Base-by-base conservation (phyloP, 805 yeast genomes). In the Yarrowia sp. region DNA sequence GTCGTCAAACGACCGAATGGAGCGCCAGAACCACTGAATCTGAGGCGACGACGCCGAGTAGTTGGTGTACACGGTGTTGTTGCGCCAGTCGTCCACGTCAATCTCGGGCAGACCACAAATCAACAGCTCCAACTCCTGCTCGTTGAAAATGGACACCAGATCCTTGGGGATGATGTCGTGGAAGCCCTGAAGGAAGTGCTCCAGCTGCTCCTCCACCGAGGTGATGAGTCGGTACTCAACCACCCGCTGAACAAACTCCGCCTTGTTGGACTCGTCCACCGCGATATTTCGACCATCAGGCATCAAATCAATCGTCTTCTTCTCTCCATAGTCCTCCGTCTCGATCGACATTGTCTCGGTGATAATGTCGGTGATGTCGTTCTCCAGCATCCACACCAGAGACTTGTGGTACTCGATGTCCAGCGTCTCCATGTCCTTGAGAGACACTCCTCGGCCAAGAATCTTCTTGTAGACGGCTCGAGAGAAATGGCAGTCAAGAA, bases 11-110 rank as follows among this genome's bases (percentile, higher is more conserved):
- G 98, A 90, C 71, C 91, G 85, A 14, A 95, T 97, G 1, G 98
- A 97, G 73, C 98, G 82, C 99, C 99, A 95, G 77, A 95, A 95
- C 90, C 98, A 93, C 72, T 88, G 92, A 65, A 95, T 87, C 73
- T 92, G 98, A 32, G 90, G 85, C 1, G 96, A 89, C 1, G 89
- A 82, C 0, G 92, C 82, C 0, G 91, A 83, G 74, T 93, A 95
- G 73, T 92, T 93, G 54, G 83, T 87, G 76, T 95, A 79, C 0
- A 78, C 80, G 1, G 97, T 84, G 73, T 95, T 89, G 71, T 85
- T 87, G 69, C 89, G 89, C 99, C 99, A 95, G 73, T 95, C 99
- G 69, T 87, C 90, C 21, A 93, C 93, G 77, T 91, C 97, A 71
- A 95, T 92, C 71, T 93, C 97, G 1, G 99, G 99, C 70, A 95